Evolutionary conservation across 2,329 filamentous ascomycete species (phyloP).

Genomic region (Cylindrodendrum hubeiense): DNA sequence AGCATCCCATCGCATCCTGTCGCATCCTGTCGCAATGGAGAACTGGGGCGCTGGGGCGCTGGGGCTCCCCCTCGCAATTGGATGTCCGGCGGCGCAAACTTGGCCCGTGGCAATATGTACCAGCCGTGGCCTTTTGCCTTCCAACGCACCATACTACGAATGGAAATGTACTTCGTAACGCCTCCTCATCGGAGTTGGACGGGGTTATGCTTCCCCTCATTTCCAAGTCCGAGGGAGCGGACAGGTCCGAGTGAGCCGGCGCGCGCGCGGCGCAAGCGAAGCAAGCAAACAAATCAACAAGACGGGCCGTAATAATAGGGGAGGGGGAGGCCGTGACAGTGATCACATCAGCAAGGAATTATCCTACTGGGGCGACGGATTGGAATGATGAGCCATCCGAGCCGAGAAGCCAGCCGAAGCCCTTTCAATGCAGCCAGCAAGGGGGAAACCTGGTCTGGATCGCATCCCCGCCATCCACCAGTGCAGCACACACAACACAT

Average conservation of each 20-base stretch:
- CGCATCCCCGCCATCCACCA: neutral
- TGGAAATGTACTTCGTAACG: neutral
- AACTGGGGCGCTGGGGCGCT: neutral
- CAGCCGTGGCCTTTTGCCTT: neutral
- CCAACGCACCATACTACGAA: neutral
- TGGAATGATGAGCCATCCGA: conserved; percentile 25
- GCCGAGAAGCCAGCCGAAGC: conserved; percentile 30
- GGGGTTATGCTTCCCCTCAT: conserved; percentile 11
- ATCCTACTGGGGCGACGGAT: conserved; percentile 4
- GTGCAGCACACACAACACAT: conserved; percentile 5
- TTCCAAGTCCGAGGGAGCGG: neutral
- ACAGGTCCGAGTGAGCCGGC: conserved; percentile 20
- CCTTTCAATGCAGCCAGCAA: conserved; percentile 15
- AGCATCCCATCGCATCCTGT: conserved; percentile 18
- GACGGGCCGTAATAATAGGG: neutral
- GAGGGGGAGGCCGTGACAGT: conserved; percentile 1
- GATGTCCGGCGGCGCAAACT: conserved; percentile 14
- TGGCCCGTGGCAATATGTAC: conserved; percentile 5
- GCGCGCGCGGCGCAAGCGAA: conserved; percentile 11
- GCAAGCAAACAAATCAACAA: neutral
- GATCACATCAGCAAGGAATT: conserved; percentile 38
- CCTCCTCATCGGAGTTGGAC: conserved; percentile 11
- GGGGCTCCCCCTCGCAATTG: conserved; percentile 16
- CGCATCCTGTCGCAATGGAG: conserved; percentile 6
- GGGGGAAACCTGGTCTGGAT: conserved; percentile 20